Base-by-base conservation (phyloP, 768 basidiomycete species). In the Agaricus blazei region DNA sequence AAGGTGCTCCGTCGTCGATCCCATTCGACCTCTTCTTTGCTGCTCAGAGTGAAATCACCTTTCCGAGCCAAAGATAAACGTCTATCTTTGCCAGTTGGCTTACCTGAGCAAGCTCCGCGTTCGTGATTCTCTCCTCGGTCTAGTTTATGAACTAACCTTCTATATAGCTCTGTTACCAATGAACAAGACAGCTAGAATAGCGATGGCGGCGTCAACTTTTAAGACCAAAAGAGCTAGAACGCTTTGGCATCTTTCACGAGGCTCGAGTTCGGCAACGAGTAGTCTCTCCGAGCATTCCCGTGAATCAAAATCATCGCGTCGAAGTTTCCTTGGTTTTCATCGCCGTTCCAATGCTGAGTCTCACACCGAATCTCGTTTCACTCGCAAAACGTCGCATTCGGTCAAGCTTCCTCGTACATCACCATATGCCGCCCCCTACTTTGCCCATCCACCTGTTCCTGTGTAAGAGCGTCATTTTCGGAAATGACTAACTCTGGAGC, bases 401-500 rank as follows among this genome's bases (percentile, higher is more conserved):
- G 68, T 70, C 28, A 57, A 59, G 58, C 67, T 7, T 72, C 74
- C 14, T 43, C 66, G 76, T 26, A 77, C 76, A 14, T 67, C 61
- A 37, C 76, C 76, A 4, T 77, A 77, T 52, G 74, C 70, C 45
- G 72, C 76, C 28, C 75, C 76, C 5, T 76, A 76, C 68, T 77
- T 77, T 57, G 75, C 75, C 1, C 59, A 68, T 26, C 75, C 75
- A 9, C 75, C 75, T 6, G 57, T 65, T 19, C 46, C 65, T 31
- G 52, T 67, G 11, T 64, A 67, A 26, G 56, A 59, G 34, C 26
- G 14, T 3, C 23, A 12, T 15, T 27, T 27, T 11, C 44, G 52
- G 36, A 47, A 44, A 23, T 37, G 45, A 24, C 29, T 26, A 19
- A 38, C 51, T 23, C 3, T 52, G 12, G 51, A 52, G 11, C 31